Evolutionary conservation across 2,329 filamentous ascomycete genomes (phyloP), one percentile per base, ranked within the genome.

Genomic region (Alternaria triticimaculans): DNA sequence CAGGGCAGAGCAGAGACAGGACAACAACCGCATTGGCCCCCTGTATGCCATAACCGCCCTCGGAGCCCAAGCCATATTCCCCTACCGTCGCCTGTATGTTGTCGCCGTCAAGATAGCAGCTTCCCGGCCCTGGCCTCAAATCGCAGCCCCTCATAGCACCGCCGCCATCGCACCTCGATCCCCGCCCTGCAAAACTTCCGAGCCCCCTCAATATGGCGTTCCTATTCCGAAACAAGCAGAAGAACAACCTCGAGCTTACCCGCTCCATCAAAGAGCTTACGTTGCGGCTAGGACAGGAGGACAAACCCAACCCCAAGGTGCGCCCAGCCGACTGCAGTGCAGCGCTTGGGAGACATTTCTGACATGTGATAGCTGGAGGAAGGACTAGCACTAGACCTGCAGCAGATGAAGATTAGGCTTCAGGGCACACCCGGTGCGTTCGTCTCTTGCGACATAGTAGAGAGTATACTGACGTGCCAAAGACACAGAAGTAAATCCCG

Each of bases 341-440:
- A 49, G 44, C 33, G 25, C 55, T 44, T 54, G 43, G 45, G 65
- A 44, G 41, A 51, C 30, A 43, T 58, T 58, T 67, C 69, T 78
- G 58, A 73, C 71, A 43, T 65, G 58, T 51, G 41, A 55, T 73
- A 97, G 94, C 87, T 90, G 66, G 88, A 89, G 74, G 95, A 98
- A 77, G 94, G 97, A 76, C 86, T 97, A 67, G 91, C 93, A 53
- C 93, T 93, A 77, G 90, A 94, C 71, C 87, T 99, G 67, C 87
- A 87, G 56, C 92, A 97, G 80, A 97, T 98, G 90, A 98, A 98
- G 81, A 84, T 94, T 67, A 89, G 96, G 63, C 88, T 99, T 14
- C 95, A 98, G 84, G 96, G 95, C 70, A 97, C 94, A 64, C 92
- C 93, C 81, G 94, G 94, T 96, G 86, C 63, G 48, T 26, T 45